Evolutionary conservation across 2,329 filamentous ascomycete genomes (phyloP), one percentile per base, ranked within the genome.

Genomic region (Aspergillus brasiliensis): DNA sequence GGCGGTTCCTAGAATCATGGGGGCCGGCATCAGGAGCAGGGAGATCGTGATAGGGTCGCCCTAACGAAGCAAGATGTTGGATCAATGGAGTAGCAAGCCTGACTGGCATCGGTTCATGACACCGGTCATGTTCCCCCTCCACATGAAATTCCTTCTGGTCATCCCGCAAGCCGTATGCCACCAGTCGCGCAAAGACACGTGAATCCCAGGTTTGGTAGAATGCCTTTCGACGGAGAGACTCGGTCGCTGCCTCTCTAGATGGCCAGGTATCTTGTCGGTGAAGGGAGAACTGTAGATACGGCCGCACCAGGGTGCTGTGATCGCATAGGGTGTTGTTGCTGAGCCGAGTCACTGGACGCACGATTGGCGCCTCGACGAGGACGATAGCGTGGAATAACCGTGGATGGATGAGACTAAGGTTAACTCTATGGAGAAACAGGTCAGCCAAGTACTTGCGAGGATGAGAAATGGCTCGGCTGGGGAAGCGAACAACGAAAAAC

Each of bases 401-500:
- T 19, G 38, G 38, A 19, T 40, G 17, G 5, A 40, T 40, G 38
- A 40, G 38, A 31, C 28, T 4, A 13, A 31, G 28, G 28, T 31
- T 11, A 11, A 31, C 28, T 5, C 28, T 31, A 5, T 4, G 28
- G 3, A 31, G 10, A 4, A 31, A 31, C 3, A 11, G 11, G 10
- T 31, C 10, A 31, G 28, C 28, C 10, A 11, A 10, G 10, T 31
- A 31, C 10, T 31, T 13, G 8, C 3, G 10, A 31, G 4, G 28
- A 10, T 4, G 10, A 11, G 3, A 8, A 28, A 10, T 28, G 2
- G 10, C 27, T 28, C 8, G 10, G 8, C 10, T 31, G 23, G 21
- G 31, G 57, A 40, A 21, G 57, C 58, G 11, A 25, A 64, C 64
- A 94, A 81, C 61, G 88, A 83, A 69, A 82, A 84, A 65, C 83